These are phyloP conservation scores for Didymella segeticola DNA, from an alignment of 2,329 filamentous ascomycete species.

Conservation along the genomic window DNA sequence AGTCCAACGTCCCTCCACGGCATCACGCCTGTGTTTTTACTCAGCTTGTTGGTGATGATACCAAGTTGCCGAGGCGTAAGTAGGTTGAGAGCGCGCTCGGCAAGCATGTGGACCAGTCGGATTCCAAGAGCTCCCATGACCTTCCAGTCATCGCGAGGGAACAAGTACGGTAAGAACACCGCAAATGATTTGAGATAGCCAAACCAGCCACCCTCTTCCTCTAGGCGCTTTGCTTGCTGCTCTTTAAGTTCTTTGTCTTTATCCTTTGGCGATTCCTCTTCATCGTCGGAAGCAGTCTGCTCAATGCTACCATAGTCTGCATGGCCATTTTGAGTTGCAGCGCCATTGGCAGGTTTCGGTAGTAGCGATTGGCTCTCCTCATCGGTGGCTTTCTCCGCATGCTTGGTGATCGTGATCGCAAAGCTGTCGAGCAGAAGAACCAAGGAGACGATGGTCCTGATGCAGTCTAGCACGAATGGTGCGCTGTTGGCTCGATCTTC, in stretches of 20 bases:
- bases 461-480: conserved; percentile 32
- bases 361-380: conserved; percentile 67
- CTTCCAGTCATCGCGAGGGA: conserved; percentile 70
- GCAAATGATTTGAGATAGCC: conserved; percentile 77
- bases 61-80: conserved; percentile 83
- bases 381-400: conserved; percentile 52
- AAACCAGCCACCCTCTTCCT: conserved; percentile 78
- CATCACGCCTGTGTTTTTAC: conserved; percentile 54
- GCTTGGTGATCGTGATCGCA: conserved; percentile 34
- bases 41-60: conserved; percentile 75
- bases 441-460: conserved; percentile 33
- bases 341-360: conserved; percentile 50
- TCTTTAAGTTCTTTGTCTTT: conserved; percentile 61
- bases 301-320: conserved; percentile 45
- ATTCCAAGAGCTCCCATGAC: conserved; percentile 73
- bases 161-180: conserved; percentile 79
- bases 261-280: conserved; percentile 61
- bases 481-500: conserved; percentile 25
- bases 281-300: conserved; percentile 23
- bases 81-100: conserved; percentile 75
- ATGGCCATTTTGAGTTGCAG: conserved; percentile 48
- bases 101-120: conserved; percentile 72
- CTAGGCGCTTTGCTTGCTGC: conserved; percentile 66
- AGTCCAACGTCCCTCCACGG: conserved; percentile 62
- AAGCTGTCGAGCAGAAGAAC: conserved; percentile 38